Base-by-base conservation (phyloP, 2,329 filamentous ascomycete genomes). In the Clarireedia hainanense region DNA sequence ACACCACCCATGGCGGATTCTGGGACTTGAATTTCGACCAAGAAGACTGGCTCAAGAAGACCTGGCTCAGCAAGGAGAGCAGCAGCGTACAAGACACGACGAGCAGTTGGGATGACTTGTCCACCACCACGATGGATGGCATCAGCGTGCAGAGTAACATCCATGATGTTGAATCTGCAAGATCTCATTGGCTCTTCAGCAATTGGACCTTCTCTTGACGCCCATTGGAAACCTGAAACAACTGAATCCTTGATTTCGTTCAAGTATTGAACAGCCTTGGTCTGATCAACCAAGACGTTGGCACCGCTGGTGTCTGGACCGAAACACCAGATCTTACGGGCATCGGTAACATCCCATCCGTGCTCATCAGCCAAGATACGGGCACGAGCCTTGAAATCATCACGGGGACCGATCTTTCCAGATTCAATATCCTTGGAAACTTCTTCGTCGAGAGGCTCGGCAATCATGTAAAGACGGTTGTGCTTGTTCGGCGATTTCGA, bases 401-500 rank as follows among this genome's bases (percentile, higher is more conserved):
- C 94, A 83, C 92, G 90, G 65, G 94, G 89, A 71, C 77, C 81
- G 74, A 99, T 91, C 82, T 91, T 94, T 80, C 94, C 94, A 55
- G 72, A 65, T 81, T 99, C 94, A 65, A 99, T 99, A 71, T 88
- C 89, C 71, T 84, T 83, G 68, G 89, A 81, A 60, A 99, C 86
- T 68, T 97, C 94, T 83, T 99, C 94, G 47, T 84, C 84, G 56
- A 99, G 81, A 68, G 94, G 94, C 78, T 91, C 79, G 64, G 94
- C 94, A 75, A 83, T 84, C 78, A 99, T 86, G 83, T 97, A 99
- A 60, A 99, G 83, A 91, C 94, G 92, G 85, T 99, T 99, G 88
- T 99, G 94, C 90, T 99, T 99, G 89, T 99, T 99, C 80, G 94
- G 94, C 49, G 94, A 99, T 84, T 99, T 99, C 77, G 94, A 97